Conservation (phyloP, 106 monocot species). For the Allium sativum region DNA sequence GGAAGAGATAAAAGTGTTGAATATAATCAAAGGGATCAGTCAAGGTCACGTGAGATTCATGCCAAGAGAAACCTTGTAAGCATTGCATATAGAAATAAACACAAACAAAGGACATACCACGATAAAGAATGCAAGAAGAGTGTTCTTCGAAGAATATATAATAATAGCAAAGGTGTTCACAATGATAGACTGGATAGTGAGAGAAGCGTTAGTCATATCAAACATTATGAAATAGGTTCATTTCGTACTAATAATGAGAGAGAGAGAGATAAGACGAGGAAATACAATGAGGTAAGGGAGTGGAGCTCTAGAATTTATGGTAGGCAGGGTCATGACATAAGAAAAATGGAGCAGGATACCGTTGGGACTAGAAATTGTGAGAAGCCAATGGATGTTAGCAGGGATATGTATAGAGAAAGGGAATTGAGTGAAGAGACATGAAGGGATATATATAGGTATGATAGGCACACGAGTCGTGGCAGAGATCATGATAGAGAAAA, state of each 20-base stretch:
- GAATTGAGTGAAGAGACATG: slow-evolving; percentile 13
- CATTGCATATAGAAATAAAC: too few species aligned
- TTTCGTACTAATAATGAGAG: slow-evolving; percentile 24
- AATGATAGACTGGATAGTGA: slow-evolving; percentile 23
- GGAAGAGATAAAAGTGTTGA: slow-evolving; percentile 13
- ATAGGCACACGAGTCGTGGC: slow-evolving; percentile 16
- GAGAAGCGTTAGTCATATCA: slow-evolving; percentile 33
- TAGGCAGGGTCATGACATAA: slow-evolving; percentile 19
- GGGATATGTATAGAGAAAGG: slow-evolving; percentile 19
- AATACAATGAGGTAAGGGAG: slow-evolving; percentile 17
- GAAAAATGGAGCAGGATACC: slow-evolving; percentile 6
- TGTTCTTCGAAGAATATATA: slow-evolving; percentile 1
- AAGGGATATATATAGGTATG: slow-evolving; percentile 25
- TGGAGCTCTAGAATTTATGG: slow-evolving; percentile 16
- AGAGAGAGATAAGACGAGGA: slow-evolving; percentile 19
- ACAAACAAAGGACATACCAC: too few species aligned
- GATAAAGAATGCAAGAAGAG: slow-evolving; percentile 25
- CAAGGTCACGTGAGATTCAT: slow-evolving; percentile 15
- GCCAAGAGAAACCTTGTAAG: slow-evolving; percentile 6
- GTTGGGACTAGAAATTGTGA: slow-evolving; percentile 20
- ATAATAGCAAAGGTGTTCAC: slow-evolving; percentile 3
- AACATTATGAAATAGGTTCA: slow-evolving; percentile 22
- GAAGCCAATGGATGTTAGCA: slow-evolving; percentile 11
- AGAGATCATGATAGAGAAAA: slow-evolving; percentile 19
- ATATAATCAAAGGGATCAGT: slow-evolving; percentile 15